Base-by-base conservation (phyloP, 164 flowering plant species). In the Annona squamosa region DNA sequence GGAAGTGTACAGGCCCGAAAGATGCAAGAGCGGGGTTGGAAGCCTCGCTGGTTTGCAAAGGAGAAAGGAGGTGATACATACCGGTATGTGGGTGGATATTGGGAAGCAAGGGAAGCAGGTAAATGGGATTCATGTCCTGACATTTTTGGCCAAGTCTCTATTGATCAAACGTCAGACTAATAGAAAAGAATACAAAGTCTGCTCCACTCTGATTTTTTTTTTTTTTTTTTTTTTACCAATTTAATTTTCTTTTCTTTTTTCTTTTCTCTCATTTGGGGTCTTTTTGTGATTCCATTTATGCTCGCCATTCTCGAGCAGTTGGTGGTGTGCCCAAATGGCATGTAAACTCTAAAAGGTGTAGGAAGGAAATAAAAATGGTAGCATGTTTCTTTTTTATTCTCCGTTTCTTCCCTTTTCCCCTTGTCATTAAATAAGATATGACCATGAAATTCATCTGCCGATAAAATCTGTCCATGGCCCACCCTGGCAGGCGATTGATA, bases 21-120 rank as follows among this genome's bases (percentile, higher is more conserved):
- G 75, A 85, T 85, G 83, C 87, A 85, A 75, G 85, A 85, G 68
- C 70, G 70, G 56, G 87, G 87, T 42, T 85, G 87, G 87, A 85
- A 77, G 74, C 84, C 87, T 2, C 63, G 65, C 69, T 85, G 87
- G 87, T 85, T 85, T 68, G 73, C 81, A 9, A 82, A 83, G 75
- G 84, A 81, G 12, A 77, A 76, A 66, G 81, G 71, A 19, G 72
- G 72, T 26, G 81, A 73, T 62, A 37, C 75, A 2, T 84, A 84
- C 63, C 78, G 74, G 13, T 84, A 82, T 62, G 42, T 71, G 57
- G 87, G 87, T n/a, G 87, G 87, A 12, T 84, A 84, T 46, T 84
- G 87, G 87, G 87, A 84, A 69, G 87, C 85, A 13, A 76, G 83
- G 73, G 81, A 82, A 68, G 41, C 63, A 9, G 77, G 81, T 9